phyloP scores from a whole-genome alignment of 2,329 filamentous ascomycete genomes.

The Orbilia quercus region DNA sequence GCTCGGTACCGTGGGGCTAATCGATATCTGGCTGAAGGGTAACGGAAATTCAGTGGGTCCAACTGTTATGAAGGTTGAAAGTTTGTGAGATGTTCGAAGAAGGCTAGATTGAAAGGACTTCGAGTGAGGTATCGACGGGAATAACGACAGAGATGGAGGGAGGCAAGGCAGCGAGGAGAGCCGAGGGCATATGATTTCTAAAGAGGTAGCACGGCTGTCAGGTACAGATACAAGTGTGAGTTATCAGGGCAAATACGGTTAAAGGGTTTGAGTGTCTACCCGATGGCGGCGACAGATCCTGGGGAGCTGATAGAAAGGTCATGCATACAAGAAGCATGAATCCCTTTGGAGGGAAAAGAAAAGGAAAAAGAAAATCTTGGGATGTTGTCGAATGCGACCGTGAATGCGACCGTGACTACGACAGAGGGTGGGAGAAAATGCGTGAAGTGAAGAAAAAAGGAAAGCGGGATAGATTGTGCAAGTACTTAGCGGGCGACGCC shows the following conservation, averaged over 20 bases:
- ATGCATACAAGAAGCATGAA: neutral
- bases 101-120: constrained; percentile 12
- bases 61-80: constrained; percentile 43
- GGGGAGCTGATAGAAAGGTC: constrained; percentile 7
- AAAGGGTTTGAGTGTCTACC: neutral
- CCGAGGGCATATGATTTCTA: constrained; percentile 18
- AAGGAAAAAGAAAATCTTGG: constrained; percentile 17
- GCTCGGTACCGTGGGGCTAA: constrained; percentile 37
- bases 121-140: constrained; percentile 19
- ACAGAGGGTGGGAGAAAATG: neutral
- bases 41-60: constrained; percentile 38
- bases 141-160: constrained; percentile 8
- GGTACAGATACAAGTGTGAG: constrained; percentile 11
- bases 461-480: neutral
- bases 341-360: constrained; percentile 4
- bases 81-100: constrained; percentile 36
- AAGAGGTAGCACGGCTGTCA: constrained; percentile 44
- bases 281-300: neutral
- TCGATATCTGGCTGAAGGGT: constrained; percentile 38
- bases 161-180: constrained; percentile 1
- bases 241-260: neutral
- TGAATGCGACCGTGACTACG: constrained; percentile 15
- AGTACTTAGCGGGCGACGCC: neutral
- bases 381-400: constrained; percentile 16
- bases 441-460: neutral